A percentile compares a stretch with the other conserved stretches of the same genome.
phyloP scores from a whole-genome alignment of 139 green algal species.

The Coelastrella sp. region DNA sequence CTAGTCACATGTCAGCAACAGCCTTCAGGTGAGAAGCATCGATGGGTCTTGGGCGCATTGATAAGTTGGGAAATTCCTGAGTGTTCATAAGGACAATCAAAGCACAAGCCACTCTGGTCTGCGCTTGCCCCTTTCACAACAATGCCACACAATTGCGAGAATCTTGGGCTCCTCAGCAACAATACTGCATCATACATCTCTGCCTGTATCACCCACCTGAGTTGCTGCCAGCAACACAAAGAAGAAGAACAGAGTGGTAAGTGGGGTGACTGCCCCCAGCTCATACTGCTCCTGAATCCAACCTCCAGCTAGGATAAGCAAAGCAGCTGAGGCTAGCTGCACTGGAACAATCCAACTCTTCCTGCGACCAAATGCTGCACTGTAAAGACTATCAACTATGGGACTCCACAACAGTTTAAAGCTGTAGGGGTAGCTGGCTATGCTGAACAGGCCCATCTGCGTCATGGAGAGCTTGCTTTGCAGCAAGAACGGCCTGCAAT shows the following conservation, averaged over 20 bases:
- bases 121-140: too few relatives aligned
- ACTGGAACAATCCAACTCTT: conserved; percentile 92
- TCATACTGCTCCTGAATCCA: conserved; percentile 57
- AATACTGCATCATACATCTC: neutral
- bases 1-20: too few relatives aligned
- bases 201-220: conserved; percentile 61
- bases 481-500: conserved; percentile 89
- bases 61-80: too few relatives aligned
- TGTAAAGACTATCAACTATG: conserved; percentile 89
- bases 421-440: conserved; percentile 91
- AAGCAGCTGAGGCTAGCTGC: conserved; percentile 61
- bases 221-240: conserved; percentile 93
- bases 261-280: conserved; percentile 66
- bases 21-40: too few relatives aligned
- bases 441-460: conserved; percentile 87
- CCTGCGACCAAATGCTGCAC: conserved; percentile 67
- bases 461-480: conserved; percentile 83
- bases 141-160: neutral
- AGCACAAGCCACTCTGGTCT: too few relatives aligned
- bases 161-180: too few relatives aligned
- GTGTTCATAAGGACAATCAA: too few relatives aligned
- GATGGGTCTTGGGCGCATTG: too few relatives aligned
- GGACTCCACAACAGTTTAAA: conserved; percentile 96
- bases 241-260: conserved; percentile 88
- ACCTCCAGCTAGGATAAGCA: conserved; percentile 51